Evolutionary conservation across 495 filamentous ascomycete species (phyloP), one percentile per base, ranked within the genome.

Genomic region (Endocarpon pusillum): DNA sequence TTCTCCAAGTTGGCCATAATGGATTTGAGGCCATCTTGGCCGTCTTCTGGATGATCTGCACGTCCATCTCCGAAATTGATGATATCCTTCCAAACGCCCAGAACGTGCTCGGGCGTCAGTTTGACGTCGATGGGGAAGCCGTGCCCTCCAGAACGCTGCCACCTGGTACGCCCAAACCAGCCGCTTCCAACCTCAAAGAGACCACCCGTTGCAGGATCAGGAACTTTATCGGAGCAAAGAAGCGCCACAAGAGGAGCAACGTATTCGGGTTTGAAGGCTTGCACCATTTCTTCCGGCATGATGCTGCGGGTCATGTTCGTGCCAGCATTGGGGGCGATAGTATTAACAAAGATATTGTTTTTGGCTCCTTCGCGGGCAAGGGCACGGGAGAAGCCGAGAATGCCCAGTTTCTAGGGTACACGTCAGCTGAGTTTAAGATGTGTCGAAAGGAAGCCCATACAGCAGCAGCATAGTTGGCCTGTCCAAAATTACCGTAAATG

Each of bases 201-300:
- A 33, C 74, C 77, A 44, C 87, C 87, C 40, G 85, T 94, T 9
- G 73, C 69, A 42, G 81, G 74, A 42, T 77, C 71, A 19, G 87
- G 87, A 16, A 80, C 65, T 49, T 81, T 81, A 58, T 97, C 89
- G 35, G 82, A 89, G 63, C 71, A 78, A 26, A 97, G 76, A 21
- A 83, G 72, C 19, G 80, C 77, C 31, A 97, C 87, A 25, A 94
- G 54, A 30, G 89, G 89, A 28, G 89, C 89, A 56, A 97, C 86
- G 53, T 96, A 94, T 46, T 94, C 89, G 28, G 89, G 89, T 75
- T 97, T 97, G 72, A 97, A 93, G 22, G 89, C 91, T 65, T 94
- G 87, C 27, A 97, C 85, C 65, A 96, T 75, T 60, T 96, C 89
- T 51, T 94, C 84, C 23, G 89, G 91, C 62, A 97, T 77, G 60